Base-by-base conservation (phyloP, 2,329 filamentous ascomycete genomes). In the Aspergillus piperis region DNA sequence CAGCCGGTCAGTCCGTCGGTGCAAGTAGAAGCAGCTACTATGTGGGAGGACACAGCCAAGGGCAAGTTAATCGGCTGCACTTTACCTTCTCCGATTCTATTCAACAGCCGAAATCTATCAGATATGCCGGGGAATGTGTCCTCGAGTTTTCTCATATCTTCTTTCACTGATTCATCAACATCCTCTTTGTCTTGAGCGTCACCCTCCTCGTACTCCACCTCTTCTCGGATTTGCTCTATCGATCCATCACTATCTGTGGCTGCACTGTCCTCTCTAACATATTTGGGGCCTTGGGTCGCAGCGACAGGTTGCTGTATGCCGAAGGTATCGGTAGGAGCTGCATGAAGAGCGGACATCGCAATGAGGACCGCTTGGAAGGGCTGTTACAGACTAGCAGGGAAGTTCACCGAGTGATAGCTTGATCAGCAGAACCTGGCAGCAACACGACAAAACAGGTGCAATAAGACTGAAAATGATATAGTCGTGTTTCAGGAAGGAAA, bases 71-170 rank as follows among this genome's bases (percentile, higher is more conserved):
- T 56, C 19, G 8, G 57, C 32, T 55, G 23, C 30, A 36, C 62
- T 68, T 59, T 78, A 93, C 92, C 95, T 85, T 99, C 95, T 71
- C 95, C 95, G 71, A 99, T 99, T 64, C 94, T 89, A 78, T 97
- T 97, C 74, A 99, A 95, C 57, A 99, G 80, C 56, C 93, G 88
- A 77, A 94, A 99, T 60, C 89, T 87, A 69, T 91, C 84, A 66
- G 86, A 89, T 74, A 98, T 96, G 54, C 90, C 91, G 39, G 88
- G 88, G 73, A 98, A 97, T 36, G 88, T 89, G 57, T 87, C 83
- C 68, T 94, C 88, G 59, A 99, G 86, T 67, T 88, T 91, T 55
- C 87, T 86, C 86, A 99, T 99, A 75, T 99, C 95, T 56, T 92
- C 87, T 63, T 87, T 85, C 13, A 96, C 90, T 1, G 73, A 75